Evolutionary conservation across 208 protist species (phyloP).

Genomic region (Trypanosomatidae sp.): DNA sequence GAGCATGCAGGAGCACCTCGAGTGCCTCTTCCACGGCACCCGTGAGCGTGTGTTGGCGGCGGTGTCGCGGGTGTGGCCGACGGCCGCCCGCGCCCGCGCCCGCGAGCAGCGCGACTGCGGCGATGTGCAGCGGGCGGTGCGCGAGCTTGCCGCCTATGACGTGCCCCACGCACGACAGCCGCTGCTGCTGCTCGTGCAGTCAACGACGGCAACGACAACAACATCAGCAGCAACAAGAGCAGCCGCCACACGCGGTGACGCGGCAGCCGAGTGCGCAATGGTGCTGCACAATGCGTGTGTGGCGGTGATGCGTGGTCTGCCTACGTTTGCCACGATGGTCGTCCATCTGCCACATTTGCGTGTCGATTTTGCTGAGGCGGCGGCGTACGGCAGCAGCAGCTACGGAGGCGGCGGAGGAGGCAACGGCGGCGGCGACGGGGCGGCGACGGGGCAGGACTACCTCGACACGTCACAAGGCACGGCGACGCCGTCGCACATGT

Average conservation of each 20-base stretch:
- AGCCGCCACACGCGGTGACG: neutral
- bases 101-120: slow-evolving; percentile 29
- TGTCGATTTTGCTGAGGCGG: slow-evolving; percentile 8
- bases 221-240: no score
- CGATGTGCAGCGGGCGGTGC: slow-evolving; percentile 31
- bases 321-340: slow-evolving; percentile 10
- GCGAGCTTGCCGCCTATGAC: slow-evolving; percentile 18
- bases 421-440: no score
- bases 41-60: slow-evolving; percentile 17
- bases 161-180: slow-evolving; percentile 32
- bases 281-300: slow-evolving; percentile 6
- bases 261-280: neutral
- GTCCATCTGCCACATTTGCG: slow-evolving; percentile 23
- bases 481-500: slow-evolving; percentile 24
- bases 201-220: no score
- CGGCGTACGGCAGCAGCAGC: neutral
- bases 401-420: slow-evolving; percentile 1
- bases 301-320: slow-evolving; percentile 5
- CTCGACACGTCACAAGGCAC: no score
- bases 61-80: slow-evolving; percentile 32
- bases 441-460: no score
- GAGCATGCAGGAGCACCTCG: slow-evolving; percentile 11
- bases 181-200: slow-evolving; percentile 35
- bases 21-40: slow-evolving; percentile 30
- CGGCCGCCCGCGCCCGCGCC: slow-evolving; percentile 17